Evolutionary conservation across 2,329 filamentous ascomycete genomes (phyloP).

Genomic region (Scedosporium minutisporum): DNA sequence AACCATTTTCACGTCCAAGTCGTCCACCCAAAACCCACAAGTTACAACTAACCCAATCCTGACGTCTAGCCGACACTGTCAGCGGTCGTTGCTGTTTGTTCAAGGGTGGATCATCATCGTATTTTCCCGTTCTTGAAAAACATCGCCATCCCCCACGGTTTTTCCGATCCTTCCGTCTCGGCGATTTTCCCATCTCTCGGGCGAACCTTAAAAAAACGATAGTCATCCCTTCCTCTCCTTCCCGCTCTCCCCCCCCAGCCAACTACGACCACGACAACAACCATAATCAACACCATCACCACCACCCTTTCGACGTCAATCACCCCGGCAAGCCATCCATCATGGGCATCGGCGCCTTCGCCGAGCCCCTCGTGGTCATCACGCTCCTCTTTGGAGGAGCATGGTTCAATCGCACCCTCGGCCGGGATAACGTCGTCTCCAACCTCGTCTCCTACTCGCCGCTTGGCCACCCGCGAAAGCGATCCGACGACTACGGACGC

Average conservation of each 20-base stretch:
- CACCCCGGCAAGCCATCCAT: neutral
- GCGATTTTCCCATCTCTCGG: neutral
- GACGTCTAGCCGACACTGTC: neutral
- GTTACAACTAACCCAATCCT: too few species aligned
- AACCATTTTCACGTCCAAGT: neutral
- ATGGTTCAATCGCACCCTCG: conserved; percentile 30
- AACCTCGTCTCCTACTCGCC: conserved; percentile 8
- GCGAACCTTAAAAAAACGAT: too few species aligned
- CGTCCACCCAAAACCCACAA: too few species aligned
- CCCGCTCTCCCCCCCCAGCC: neutral
- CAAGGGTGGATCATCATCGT: neutral
- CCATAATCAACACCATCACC: too few species aligned
- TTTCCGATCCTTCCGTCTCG: neutral
- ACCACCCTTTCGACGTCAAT: neutral
- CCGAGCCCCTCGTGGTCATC: conserved; percentile 32
- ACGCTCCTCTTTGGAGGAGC: conserved; percentile 33
- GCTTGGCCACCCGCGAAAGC: conserved; percentile 10
- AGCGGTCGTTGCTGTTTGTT: neutral
- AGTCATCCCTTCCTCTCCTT: too few species aligned
- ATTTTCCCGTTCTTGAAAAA: neutral
- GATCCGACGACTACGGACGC: conserved; percentile 10
- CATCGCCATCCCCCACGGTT: too few species aligned
- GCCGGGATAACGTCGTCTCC: conserved; percentile 1
- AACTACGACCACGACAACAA: too few species aligned
- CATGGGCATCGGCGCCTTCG: conserved; percentile 30